Percentiles rank a stretch among this genome's conserved stretches.
These are phyloP conservation scores for Erysiphe neolycopersici DNA, from an alignment of 2,329 filamentous ascomycete species.

Conservation along the genomic window DNA sequence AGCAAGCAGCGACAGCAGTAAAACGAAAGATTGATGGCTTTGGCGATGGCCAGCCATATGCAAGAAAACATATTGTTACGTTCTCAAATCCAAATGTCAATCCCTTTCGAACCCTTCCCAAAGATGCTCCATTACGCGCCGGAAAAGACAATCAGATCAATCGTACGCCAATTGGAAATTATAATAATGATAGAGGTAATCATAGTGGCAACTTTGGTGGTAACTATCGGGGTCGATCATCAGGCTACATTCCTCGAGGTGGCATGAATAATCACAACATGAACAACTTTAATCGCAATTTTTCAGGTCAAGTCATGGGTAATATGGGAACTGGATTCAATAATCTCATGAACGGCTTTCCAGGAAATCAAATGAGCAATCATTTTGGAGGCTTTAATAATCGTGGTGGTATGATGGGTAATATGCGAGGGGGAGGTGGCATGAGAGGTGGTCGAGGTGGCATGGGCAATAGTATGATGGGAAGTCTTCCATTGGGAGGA, in stretches of 20 bases:
- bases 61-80: conserved; percentile 40
- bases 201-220: conserved; percentile 15
- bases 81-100: conserved; percentile 59
- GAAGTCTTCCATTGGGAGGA: conserved; percentile 26
- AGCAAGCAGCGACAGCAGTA: conserved; percentile 60
- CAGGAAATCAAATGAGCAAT: conserved; percentile 17
- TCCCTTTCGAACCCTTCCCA: conserved; percentile 73
- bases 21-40: conserved; percentile 55
- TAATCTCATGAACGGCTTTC: conserved; percentile 20
- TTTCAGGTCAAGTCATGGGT: conserved; percentile 18
- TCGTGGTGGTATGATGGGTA: conserved; percentile 24
- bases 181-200: conserved; percentile 19
- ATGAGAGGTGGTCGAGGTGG: conserved; percentile 22
- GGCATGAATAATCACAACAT: conserved; percentile 19
- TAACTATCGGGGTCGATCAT: conserved; percentile 23
- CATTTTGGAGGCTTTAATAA: conserved; percentile 25
- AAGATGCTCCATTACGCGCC: conserved; percentile 50
- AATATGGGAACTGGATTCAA: conserved; percentile 21
- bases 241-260: conserved; percentile 18
- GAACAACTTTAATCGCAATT: conserved; percentile 24
- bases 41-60: conserved; percentile 23
- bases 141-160: conserved; percentile 34
- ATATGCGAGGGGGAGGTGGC: conserved; percentile 25
- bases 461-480: conserved; percentile 19
- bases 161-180: conserved; percentile 22